Percentiles rank a stretch among this genome's conserved stretches.
These are phyloP conservation scores for apple (Malus domestica) DNA, from an alignment of 306 rosid genomes.

Conservation along the genomic window ASM211411v1 NC_041793.1:43325501-43326000, in stretches of 20 bases:
- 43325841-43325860: not conserved
- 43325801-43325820: too few relatives aligned
- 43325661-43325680: not conserved
- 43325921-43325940: too few relatives aligned
- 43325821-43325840: too few relatives aligned
- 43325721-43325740: not conserved
- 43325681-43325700: not conserved
- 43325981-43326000: too few relatives aligned
- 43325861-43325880: not conserved
- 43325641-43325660: not conserved
- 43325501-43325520: constrained; percentile 1
- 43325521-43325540: constrained; percentile 19
- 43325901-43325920: too few relatives aligned
- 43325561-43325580: constrained; percentile 15
- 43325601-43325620: not conserved
- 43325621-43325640: not conserved
- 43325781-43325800: not conserved
- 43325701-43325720: not conserved
- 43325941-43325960: too few relatives aligned
- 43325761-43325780: too few relatives aligned
- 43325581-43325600: constrained; percentile 34
- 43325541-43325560: constrained; percentile 23
- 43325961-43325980: too few relatives aligned
- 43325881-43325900: too few relatives aligned
- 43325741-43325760: not conserved